Evolutionary conservation across 495 filamentous ascomycete species (phyloP), one percentile per base, ranked within the genome.

Genomic region (Bryoglossum gracile): DNA sequence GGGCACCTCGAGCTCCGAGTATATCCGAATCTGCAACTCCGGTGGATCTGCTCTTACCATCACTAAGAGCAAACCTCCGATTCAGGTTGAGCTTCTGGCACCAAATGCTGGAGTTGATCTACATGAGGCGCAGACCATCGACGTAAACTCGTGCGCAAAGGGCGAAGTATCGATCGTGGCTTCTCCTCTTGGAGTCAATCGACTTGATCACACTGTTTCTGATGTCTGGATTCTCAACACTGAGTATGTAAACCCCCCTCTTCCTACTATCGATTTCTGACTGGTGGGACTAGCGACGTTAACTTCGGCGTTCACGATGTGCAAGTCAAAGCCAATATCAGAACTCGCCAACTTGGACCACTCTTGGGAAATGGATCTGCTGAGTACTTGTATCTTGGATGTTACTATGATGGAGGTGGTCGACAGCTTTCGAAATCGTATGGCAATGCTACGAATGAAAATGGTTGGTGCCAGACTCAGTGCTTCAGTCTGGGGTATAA

Each of bases 1-100:
- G 13, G 62, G 64, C 6, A 57, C 47, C 14, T 61, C 60, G 0
- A 21, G 52, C 3, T 51, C 51, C 11, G 46, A 53, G 11, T 43
- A 51, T 3, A 63, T 66, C 25, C 53, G 60, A 8, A 56, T 65
- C 32, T 63, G 58, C 40, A 65, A 66, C 39, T 41, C 33, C 9
- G 63, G 64, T n/a, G 64, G 64, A 3, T 62, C 57, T 8, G 48
- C 52, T 16, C 46, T 66, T 18, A 56, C 45, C 10, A 60, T 66
- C 42, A 63, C 62, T 9, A 66, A 66, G 48, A 60, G 56, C 37
- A 66, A 65, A 49, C 52, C 52, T 6, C 52, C 52, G 3, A 25
- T 48, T 22, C 21, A 48, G 10, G 24, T 38, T 8, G 54, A 57
- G 36, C 38, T 57, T 11, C 23, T 50, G 2, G 54, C 50, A 8